Conservation (phyloP, 148 eudicot genomes). For the Rhododendron kiyosumense region DNA sequence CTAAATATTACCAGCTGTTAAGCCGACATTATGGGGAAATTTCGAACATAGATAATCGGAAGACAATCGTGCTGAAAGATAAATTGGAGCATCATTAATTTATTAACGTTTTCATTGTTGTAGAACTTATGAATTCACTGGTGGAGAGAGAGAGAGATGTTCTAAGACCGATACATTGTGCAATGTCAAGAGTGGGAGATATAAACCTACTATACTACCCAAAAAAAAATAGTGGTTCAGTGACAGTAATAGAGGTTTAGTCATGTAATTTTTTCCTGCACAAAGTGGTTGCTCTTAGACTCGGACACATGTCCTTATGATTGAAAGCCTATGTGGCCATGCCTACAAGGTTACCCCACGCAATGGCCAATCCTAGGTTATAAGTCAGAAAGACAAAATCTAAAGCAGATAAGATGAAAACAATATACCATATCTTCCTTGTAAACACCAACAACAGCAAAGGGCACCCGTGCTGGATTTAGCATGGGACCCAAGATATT, state of each 20-base stretch:
- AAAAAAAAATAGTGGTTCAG: background rate
- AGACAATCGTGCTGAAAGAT: background rate
- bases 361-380: background rate
- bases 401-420: background rate
- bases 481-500: constrained; percentile 93
- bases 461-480: constrained; percentile 92
- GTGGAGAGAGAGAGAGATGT: background rate
- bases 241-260: background rate
- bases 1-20: background rate
- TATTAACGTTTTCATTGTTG: background rate
- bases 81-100: background rate
- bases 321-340: background rate
- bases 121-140: background rate
- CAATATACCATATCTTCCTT: constrained; percentile 54
- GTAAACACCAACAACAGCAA: constrained; percentile 88
- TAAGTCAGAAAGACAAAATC: background rate
- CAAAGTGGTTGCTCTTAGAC: background rate
- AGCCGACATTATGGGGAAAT: background rate
- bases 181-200: background rate
- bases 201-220: background rate
- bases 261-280: background rate
- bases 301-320: background rate
- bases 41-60: background rate
- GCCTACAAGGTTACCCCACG: background rate
- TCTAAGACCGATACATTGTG: background rate